Percentiles rank a stretch among this genome's conserved stretches.
Evolutionary conservation across 306 rosid species (phyloP).

Genomic region (Fragaria ananassa): DNA sequence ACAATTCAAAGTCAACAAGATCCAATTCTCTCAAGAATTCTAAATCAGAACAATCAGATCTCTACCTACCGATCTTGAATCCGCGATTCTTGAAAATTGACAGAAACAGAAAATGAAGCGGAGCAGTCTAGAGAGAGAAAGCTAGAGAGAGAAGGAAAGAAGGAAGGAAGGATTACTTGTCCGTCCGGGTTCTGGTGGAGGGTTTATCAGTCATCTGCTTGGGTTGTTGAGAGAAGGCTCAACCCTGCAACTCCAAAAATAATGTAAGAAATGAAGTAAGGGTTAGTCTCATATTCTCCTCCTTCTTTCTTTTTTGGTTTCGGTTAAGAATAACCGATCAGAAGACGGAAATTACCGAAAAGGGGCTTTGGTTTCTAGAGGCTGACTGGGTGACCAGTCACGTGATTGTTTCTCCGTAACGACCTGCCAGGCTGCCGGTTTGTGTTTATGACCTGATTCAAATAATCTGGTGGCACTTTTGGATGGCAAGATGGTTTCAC

Average conservation of each 20-base stretch:
- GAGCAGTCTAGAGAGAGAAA: neutral
- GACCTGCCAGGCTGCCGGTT: neutral
- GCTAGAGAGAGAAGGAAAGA: neutral
- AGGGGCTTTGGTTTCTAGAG: neutral
- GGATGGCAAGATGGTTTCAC: neutral
- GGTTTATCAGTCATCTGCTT: constrained; percentile 11
- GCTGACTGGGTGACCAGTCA: neutral
- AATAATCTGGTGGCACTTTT: neutral
- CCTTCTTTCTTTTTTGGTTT: neutral
- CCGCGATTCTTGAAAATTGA: neutral
- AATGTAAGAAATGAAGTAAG: neutral
- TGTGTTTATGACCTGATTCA: neutral
- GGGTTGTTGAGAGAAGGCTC: neutral
- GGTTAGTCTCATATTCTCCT: neutral
- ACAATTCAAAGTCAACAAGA: neutral
- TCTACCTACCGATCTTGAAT: neutral
- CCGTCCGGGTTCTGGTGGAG: constrained; percentile 3
- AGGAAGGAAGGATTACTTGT: neutral
- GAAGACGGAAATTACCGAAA: neutral
- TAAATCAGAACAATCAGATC: neutral
- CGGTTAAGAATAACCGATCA: neutral
- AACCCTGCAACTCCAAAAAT: neutral
- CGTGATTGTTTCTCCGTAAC: neutral
- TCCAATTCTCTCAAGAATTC: neutral
- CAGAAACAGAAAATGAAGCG: neutral